phyloP scores from a whole-genome alignment of 768 basidiomycete species.

The Termitomyces titanicus region DNA sequence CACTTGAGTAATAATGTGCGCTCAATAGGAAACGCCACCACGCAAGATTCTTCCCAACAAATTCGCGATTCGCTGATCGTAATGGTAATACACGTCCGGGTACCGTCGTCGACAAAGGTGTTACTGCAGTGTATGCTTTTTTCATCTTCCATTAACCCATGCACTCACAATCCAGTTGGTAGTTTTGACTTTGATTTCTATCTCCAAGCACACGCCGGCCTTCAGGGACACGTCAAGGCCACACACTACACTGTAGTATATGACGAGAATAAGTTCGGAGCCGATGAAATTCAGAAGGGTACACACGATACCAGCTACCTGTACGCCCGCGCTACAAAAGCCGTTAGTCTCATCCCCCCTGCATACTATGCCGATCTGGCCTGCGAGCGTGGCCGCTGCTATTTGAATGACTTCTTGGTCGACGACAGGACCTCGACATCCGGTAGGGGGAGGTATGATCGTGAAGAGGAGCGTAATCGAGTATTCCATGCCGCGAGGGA shows the following conservation, averaged over 20 bases:
- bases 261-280: slow-evolving; percentile 67
- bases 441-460: slow-evolving; percentile 28
- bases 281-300: slow-evolving; percentile 73
- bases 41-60: slow-evolving; percentile 58
- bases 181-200: slow-evolving; percentile 68
- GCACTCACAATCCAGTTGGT: slow-evolving; percentile 12
- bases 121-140: slow-evolving; percentile 58
- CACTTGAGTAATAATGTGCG: too few relatives aligned
- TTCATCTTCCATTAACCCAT: slow-evolving; percentile 13
- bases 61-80: slow-evolving; percentile 43
- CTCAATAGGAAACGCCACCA: slow-evolving; percentile 59
- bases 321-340: slow-evolving; percentile 80
- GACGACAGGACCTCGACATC: slow-evolving; percentile 42
- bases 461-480: slow-evolving; percentile 34
- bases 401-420: slow-evolving; percentile 68
- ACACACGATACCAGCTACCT: slow-evolving; percentile 68
- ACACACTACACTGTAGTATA: slow-evolving; percentile 82
- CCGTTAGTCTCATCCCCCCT: slow-evolving; percentile 76
- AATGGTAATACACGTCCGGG: slow-evolving; percentile 81
- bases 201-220: slow-evolving; percentile 70
- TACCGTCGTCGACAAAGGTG: slow-evolving; percentile 76
- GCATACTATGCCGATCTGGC: slow-evolving; percentile 83
- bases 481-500: slow-evolving; percentile 41
- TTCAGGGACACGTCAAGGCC: slow-evolving; percentile 67
- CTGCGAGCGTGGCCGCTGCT: slow-evolving; percentile 75